phyloP scores from a whole-genome alignment of 2,329 filamentous ascomycete genomes.

The Fusarium abutilonis region DNA sequence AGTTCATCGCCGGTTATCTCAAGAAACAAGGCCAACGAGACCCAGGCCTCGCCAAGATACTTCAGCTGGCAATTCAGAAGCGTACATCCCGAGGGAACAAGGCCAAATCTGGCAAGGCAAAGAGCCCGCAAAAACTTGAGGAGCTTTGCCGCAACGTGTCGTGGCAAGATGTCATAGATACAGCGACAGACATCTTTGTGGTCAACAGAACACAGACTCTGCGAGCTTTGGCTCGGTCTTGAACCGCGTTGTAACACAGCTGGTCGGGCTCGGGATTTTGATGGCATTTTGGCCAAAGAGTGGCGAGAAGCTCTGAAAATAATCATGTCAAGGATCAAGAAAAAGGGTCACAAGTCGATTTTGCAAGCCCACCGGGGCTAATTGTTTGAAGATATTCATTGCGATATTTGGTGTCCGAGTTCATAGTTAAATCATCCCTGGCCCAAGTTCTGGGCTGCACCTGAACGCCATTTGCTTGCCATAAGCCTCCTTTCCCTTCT shows the following conservation, averaged over 20 bases:
- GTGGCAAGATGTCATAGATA: slow-evolving; percentile 51
- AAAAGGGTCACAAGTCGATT: neutral
- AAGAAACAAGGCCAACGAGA: slow-evolving; percentile 52
- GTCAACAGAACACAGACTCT: slow-evolving; percentile 36
- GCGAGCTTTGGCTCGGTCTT: slow-evolving; percentile 33
- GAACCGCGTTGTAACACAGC: neutral
- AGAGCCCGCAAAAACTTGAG: slow-evolving; percentile 44
- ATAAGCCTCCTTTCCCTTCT: slow-evolving; percentile 5
- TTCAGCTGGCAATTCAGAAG: slow-evolving; percentile 48
- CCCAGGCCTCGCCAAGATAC: slow-evolving; percentile 47
- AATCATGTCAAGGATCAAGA: neutral
- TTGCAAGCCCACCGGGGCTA: neutral
- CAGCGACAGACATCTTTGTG: slow-evolving; percentile 48
- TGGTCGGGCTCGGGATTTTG: neutral
- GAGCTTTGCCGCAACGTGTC: slow-evolving; percentile 48
- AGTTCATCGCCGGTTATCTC: slow-evolving; percentile 49
- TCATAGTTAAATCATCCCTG: slow-evolving; percentile 25
- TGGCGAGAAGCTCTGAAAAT: neutral
- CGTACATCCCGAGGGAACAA: slow-evolving; percentile 33
- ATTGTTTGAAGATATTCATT: slow-evolving; percentile 19
- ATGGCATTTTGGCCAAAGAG: neutral
- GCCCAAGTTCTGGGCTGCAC: slow-evolving; percentile 18
- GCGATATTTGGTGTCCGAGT: slow-evolving; percentile 34
- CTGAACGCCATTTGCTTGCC: slow-evolving; percentile 30
- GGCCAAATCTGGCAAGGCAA: slow-evolving; percentile 1